A percentile compares a stretch with the other conserved stretches of the same genome.
Conservation (phyloP, 2,329 filamentous ascomycete species). For the Aaosphaeria arxii region DNA sequence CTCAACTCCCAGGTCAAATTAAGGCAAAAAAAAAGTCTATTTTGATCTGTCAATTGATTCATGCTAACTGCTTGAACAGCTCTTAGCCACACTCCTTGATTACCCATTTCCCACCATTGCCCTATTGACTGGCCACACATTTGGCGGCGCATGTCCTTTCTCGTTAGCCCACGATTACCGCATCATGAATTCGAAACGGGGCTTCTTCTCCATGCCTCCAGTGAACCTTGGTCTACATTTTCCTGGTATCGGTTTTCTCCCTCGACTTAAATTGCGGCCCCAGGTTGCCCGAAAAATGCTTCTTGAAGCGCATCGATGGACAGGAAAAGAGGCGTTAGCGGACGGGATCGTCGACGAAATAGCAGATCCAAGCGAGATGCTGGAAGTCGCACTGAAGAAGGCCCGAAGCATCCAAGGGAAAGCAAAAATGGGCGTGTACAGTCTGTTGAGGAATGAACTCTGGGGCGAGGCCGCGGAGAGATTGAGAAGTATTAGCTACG, state of each 20-base stretch:
- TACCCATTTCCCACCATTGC: constrained; percentile 50
- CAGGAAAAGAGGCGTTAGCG: constrained; percentile 48
- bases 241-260: constrained; percentile 53
- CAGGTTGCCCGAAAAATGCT: constrained; percentile 55
- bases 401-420: constrained; percentile 44
- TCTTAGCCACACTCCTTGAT: constrained; percentile 48
- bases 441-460: constrained; percentile 50
- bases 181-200: constrained; percentile 34
- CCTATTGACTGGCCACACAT: constrained; percentile 49
- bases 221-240: constrained; percentile 56
- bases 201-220: constrained; percentile 44
- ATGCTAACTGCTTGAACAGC: constrained; percentile 11
- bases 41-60: neutral
- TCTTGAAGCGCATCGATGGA: constrained; percentile 55
- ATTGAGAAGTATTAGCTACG: constrained; percentile 53
- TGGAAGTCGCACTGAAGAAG: constrained; percentile 45
- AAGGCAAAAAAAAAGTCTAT: neutral
- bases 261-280: constrained; percentile 51
- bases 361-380: constrained; percentile 46
- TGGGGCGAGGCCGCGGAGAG: constrained; percentile 53
- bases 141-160: constrained; percentile 49
- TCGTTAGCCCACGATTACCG: constrained; percentile 49
- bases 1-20: no score
- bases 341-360: constrained; percentile 56
- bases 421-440: constrained; percentile 51